Conservation (phyloP, 2,329 filamentous ascomycete genomes). For the Neofusicoccum laricinum region DNA sequence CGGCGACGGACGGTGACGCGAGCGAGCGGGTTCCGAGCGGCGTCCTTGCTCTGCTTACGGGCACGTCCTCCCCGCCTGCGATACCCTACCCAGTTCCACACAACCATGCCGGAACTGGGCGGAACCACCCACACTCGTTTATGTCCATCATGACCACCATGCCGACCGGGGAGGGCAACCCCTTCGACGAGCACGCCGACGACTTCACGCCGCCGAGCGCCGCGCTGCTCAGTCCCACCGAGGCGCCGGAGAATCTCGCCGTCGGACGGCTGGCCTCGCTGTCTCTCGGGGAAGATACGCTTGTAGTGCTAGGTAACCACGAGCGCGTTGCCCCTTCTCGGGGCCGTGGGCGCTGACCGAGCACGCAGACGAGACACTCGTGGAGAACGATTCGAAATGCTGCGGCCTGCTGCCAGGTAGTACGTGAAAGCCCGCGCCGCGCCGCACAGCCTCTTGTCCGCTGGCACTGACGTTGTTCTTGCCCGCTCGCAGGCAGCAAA, state of each 20-base stretch:
- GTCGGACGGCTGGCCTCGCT: constrained; percentile 59
- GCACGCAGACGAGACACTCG: constrained; percentile 50
- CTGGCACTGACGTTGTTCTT: constrained; percentile 17
- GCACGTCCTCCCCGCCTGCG: constrained; percentile 11
- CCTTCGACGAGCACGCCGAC: neutral
- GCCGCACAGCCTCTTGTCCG: neutral
- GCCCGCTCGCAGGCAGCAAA: constrained; percentile 39
- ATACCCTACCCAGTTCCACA: neutral
- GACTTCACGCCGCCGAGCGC: neutral
- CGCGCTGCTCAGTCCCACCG: neutral
- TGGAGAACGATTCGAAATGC: constrained; percentile 50
- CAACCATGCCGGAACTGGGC: constrained; percentile 4
- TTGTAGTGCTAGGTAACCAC: constrained; percentile 55
- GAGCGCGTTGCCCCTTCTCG: neutral
- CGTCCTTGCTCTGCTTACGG: neutral
- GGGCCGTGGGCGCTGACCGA: neutral
- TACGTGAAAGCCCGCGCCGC: constrained; percentile 31
- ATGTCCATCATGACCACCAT: neutral
- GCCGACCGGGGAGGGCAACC: neutral
- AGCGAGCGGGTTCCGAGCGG: constrained; percentile 7
- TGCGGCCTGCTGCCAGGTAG: constrained; percentile 55
- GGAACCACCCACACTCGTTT: constrained; percentile 11
- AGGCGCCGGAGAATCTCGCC: constrained; percentile 40
- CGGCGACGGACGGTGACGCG: constrained; percentile 5
- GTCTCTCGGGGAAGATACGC: constrained; percentile 58